Conservation (phyloP, 495 filamentous ascomycete genomes). For the Hyaloscypha bicolor region DNA sequence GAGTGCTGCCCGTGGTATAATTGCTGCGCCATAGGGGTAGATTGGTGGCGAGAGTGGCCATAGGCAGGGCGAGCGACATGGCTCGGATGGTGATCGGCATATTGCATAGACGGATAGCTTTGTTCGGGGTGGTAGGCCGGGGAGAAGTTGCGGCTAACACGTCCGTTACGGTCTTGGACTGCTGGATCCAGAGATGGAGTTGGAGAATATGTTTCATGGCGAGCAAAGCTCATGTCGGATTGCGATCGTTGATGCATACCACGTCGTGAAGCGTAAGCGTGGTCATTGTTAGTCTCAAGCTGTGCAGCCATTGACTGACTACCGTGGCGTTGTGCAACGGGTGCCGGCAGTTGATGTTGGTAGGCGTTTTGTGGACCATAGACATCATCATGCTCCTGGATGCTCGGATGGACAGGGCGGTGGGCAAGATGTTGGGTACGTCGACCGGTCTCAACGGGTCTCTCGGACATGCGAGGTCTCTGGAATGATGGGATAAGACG, state of each 20-base stretch:
- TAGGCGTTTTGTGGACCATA: slow-evolving; percentile 6
- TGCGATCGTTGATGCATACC: slow-evolving; percentile 27
- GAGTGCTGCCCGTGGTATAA: not conserved
- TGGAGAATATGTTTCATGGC: slow-evolving; percentile 4
- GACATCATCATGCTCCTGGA: slow-evolving; percentile 23
- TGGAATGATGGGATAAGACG: not conserved
- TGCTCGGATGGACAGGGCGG: slow-evolving; percentile 22
- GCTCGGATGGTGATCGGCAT: not conserved
- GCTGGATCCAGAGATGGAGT: slow-evolving; percentile 2
- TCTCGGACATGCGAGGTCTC: slow-evolving; percentile 11
- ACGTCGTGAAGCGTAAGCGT: slow-evolving; percentile 8
- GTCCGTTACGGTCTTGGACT: not conserved
- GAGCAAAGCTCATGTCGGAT: slow-evolving; percentile 27
- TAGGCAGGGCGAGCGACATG: not conserved
- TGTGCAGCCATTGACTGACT: slow-evolving; percentile 26
- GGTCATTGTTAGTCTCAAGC: slow-evolving; percentile 17
- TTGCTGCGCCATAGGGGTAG: slow-evolving; percentile 13
- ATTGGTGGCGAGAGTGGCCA: slow-evolving; percentile 13
- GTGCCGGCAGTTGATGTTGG: slow-evolving; percentile 24
- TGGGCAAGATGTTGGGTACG: slow-evolving; percentile 21
- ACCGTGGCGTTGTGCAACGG: slow-evolving; percentile 20
- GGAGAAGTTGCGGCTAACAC: not conserved
- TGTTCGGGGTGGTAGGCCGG: not conserved
- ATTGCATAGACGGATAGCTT: not conserved
- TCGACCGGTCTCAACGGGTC: slow-evolving; percentile 10